phyloP scores from a whole-genome alignment of 768 basidiomycete species.

The Hygrocybe coccinea region DNA sequence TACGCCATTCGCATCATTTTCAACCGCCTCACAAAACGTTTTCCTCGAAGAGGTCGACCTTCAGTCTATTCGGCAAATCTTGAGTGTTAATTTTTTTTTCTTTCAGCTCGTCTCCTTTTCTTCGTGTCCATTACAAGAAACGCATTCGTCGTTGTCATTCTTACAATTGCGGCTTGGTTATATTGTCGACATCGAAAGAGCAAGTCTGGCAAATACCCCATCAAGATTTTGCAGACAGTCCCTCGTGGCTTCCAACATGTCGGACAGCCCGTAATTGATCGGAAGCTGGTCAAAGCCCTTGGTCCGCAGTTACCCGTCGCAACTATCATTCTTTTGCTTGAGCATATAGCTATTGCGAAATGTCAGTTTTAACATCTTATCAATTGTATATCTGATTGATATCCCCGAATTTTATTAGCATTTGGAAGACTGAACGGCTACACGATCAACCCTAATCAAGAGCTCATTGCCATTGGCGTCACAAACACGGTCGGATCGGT shows the following conservation, averaged over 20 bases:
- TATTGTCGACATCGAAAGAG: conserved; percentile 63
- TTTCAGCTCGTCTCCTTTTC: conserved; percentile 63
- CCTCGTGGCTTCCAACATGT: conserved; percentile 77
- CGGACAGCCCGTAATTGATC: conserved; percentile 37
- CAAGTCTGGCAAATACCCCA: conserved; percentile 65
- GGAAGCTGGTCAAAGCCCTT: conserved; percentile 57
- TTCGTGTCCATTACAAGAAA: conserved; percentile 74
- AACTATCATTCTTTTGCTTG: conserved; percentile 84
- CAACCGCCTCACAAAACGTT: conserved; percentile 47
- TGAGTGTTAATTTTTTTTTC: not conserved
- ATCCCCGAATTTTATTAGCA: conserved; percentile 40
- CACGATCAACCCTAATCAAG: conserved; percentile 90
- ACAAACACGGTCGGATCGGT: conserved; percentile 87
- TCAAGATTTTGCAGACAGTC: conserved; percentile 77
- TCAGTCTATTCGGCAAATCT: not conserved
- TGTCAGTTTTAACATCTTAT: conserved; percentile 41
- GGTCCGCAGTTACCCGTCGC: conserved; percentile 75
- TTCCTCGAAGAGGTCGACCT: conserved; percentile 54
- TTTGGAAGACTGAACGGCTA: conserved; percentile 95
- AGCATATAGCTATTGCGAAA: conserved; percentile 97
- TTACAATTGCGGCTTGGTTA: conserved; percentile 85
- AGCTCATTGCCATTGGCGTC: conserved; percentile 96
- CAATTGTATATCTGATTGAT: not conserved
- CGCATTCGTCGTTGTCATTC: conserved; percentile 82
- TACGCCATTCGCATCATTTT: conserved; percentile 64